A percentile compares a stretch with the other conserved stretches of the same genome.
phyloP scores from a whole-genome alignment of 306 rosid genomes.

The Medicago arabica region DNA sequence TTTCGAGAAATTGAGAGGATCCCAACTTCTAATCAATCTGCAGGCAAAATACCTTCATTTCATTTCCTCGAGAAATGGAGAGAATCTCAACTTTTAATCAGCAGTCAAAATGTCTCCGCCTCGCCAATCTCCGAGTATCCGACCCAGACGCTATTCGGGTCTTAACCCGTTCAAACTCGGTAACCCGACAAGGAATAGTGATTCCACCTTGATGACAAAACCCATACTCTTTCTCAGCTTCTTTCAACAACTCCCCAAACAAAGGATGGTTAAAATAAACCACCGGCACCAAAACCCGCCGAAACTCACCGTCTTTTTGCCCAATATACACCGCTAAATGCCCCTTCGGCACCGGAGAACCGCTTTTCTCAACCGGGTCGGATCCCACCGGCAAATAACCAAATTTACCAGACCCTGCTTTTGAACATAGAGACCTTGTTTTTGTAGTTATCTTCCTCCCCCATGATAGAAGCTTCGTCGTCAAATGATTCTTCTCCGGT shows the following conservation, averaged over 20 bases:
- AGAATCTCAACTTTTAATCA: no score
- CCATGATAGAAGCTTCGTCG: constrained; percentile 60
- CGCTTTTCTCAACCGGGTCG: constrained; percentile 32
- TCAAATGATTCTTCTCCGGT: constrained; percentile 37
- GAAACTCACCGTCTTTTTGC: constrained; percentile 73
- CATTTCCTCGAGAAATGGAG: no score
- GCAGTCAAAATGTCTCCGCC: constrained; percentile 36
- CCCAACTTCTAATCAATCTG: no score
- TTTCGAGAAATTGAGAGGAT: no score
- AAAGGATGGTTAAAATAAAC: constrained; percentile 89
- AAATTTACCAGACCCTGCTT: constrained; percentile 6
- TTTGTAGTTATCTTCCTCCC: constrained; percentile 57
- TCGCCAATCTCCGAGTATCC: constrained; percentile 39
- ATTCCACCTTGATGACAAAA: constrained; percentile 81
- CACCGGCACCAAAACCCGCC: constrained; percentile 85
- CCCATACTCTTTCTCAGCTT: constrained; percentile 82
- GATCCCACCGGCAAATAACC: constrained; percentile 55
- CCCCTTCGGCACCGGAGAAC: constrained; percentile 72
- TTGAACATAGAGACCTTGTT: constrained; percentile 58
- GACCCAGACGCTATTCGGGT: constrained; percentile 73
- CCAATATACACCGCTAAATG: constrained; percentile 90
- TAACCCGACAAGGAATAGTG: constrained; percentile 78
- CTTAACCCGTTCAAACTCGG: constrained; percentile 78
- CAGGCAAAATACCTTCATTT: no score
- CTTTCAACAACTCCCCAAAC: constrained; percentile 70